Conservation (phyloP, 2,329 filamentous ascomycete genomes). For the Sordariomycetes sp. region DNA sequence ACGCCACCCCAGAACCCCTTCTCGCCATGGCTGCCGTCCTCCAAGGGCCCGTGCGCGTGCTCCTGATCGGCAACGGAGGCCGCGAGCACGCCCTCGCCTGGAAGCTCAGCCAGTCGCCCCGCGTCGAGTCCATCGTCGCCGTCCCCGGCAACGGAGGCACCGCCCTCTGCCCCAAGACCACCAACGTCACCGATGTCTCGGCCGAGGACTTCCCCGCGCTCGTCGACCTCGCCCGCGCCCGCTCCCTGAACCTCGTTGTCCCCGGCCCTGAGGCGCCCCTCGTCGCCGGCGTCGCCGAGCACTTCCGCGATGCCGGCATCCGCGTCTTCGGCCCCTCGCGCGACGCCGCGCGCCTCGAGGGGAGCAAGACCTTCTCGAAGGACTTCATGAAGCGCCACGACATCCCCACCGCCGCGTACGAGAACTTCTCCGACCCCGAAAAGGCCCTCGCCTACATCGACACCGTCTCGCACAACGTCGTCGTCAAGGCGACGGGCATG, state of each 20-base stretch:
- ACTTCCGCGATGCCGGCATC: conserved; percentile 66
- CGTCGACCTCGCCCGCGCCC: conserved; percentile 61
- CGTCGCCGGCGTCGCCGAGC: conserved; percentile 78
- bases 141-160: conserved; percentile 84
- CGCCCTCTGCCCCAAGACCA: conserved; percentile 55
- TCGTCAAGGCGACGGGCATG: conserved; percentile 89
- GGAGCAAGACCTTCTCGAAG: conserved; percentile 94
- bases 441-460: conserved; percentile 66
- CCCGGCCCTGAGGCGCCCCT: conserved; percentile 91
- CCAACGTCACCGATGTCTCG: conserved; percentile 59
- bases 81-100: conserved; percentile 91
- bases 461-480: conserved; percentile 58
- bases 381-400: conserved; percentile 90
- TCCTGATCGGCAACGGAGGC: conserved; percentile 88
- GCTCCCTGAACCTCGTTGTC: conserved; percentile 71
- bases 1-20: neutral
- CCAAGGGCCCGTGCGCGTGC: conserved; percentile 38
- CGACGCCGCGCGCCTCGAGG: conserved; percentile 81
- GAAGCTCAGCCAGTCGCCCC: conserved; percentile 78
- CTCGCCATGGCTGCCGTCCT: conserved; percentile 4
- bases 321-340: conserved; percentile 78
- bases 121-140: conserved; percentile 63
- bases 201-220: conserved; percentile 70
- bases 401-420: conserved; percentile 85
- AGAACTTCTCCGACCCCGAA: conserved; percentile 75